Percentiles rank a stretch among this genome's conserved stretches.
These are phyloP conservation scores for Melaleuca quinquenervia DNA, from an alignment of 345 rosid species.

Conservation along the genomic window DNA sequence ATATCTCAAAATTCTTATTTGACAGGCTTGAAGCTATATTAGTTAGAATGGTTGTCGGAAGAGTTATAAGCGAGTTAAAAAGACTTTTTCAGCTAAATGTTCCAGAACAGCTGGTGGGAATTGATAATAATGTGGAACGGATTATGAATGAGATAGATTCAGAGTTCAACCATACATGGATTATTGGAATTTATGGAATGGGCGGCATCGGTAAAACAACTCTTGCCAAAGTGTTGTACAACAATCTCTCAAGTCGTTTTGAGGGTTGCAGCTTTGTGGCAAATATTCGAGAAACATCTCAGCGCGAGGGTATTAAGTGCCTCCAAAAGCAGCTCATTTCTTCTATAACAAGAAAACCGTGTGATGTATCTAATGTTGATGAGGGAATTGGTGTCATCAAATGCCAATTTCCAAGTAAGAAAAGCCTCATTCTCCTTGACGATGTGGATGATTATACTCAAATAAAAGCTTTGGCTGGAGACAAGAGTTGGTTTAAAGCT, in stretches of 20 bases:
- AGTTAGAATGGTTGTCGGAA: background rate
- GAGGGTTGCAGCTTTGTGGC: background rate
- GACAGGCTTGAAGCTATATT: background rate
- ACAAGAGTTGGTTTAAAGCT: background rate
- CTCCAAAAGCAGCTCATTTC: background rate
- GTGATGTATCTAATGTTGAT: background rate
- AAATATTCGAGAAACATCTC: background rate
- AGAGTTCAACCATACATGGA: background rate
- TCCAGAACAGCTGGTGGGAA: background rate
- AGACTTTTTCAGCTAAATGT: background rate
- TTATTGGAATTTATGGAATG: background rate
- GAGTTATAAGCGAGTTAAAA: background rate
- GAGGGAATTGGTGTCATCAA: background rate
- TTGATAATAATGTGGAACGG: background rate
- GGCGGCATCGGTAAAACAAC: background rate
- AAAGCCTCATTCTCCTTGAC: background rate
- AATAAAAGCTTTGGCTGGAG: background rate
- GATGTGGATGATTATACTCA: background rate
- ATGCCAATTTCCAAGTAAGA: background rate
- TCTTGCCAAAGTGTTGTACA: background rate
- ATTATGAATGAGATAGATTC: background rate
- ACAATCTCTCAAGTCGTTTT: background rate
- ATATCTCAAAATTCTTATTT: background rate
- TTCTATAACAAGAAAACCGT: background rate
- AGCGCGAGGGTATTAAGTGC: background rate